Conservation (phyloP, 768 basidiomycete genomes). For the Aureoboletus auriporus region DNA sequence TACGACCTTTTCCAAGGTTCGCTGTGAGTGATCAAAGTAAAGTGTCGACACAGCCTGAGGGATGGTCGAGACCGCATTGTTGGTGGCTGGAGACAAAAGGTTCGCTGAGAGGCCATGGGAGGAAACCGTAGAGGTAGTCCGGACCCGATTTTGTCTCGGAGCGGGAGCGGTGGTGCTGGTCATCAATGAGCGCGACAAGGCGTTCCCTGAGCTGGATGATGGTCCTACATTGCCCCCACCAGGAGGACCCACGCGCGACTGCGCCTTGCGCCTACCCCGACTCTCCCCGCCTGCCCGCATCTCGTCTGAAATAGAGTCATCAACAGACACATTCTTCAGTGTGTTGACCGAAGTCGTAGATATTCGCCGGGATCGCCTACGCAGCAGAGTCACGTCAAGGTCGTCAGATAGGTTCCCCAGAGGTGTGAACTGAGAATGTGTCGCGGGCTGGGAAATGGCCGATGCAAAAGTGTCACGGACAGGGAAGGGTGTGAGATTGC, state of each 20-base stretch:
- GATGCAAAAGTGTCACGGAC: conserved; percentile 70
- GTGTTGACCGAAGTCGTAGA: conserved; percentile 57
- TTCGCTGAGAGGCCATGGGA: conserved; percentile 20
- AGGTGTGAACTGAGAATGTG: conserved; percentile 54
- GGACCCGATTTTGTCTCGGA: conserved; percentile 36
- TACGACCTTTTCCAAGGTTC: conserved; percentile 64
- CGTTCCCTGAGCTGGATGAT: conserved; percentile 7
- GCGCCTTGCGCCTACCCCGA: conserved; percentile 41
- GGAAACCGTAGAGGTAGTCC: conserved; percentile 54
- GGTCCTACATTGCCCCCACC: conserved; percentile 15
- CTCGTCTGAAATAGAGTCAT: conserved; percentile 33
- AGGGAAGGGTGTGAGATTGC: conserved; percentile 83
- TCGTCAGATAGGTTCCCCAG: conserved; percentile 66
- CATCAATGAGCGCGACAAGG: conserved; percentile 15
- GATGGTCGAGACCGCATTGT: conserved; percentile 8
- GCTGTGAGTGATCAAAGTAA: conserved; percentile 62
- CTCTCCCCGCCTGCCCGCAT: conserved; percentile 26
- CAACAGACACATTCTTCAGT: conserved; percentile 42
- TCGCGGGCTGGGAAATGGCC: conserved; percentile 64
- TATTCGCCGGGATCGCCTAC: conserved; percentile 55
- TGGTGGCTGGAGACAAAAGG: conserved; percentile 3
- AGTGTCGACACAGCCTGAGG: conserved; percentile 32
- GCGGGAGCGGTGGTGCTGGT: conserved; percentile 25
- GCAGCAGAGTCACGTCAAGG: conserved; percentile 55
- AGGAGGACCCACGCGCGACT: conserved; percentile 43